Percentiles rank a stretch among this genome's conserved stretches.
These are phyloP conservation scores for Phycomyces blakesleeanus DNA, from an alignment of 192 early-diverging fungal genomes.

Conservation along the genomic window DNA sequence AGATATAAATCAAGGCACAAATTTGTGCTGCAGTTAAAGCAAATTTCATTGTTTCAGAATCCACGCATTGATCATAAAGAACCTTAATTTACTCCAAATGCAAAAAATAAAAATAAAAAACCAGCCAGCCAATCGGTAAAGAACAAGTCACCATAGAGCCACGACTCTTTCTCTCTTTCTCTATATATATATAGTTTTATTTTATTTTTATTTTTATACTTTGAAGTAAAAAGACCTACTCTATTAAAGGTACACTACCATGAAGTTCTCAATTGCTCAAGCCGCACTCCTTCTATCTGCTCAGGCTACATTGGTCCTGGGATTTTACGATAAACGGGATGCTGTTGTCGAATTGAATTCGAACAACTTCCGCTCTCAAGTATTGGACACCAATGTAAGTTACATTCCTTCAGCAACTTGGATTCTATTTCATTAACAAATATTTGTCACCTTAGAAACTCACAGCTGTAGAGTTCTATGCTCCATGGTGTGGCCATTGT, in stretches of 20 bases:
- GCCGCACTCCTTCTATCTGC: not conserved
- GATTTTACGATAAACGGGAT: slow-evolving; percentile 50
- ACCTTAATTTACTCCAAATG: too few relatives aligned
- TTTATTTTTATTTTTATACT: slow-evolving; percentile 1
- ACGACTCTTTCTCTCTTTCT: too few relatives aligned
- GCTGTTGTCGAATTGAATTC: slow-evolving; percentile 48
- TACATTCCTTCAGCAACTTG: not conserved
- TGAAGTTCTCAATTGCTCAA: not conserved
- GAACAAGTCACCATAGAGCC: slow-evolving; percentile 5
- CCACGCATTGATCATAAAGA: too few relatives aligned
- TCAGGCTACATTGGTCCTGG: slow-evolving; percentile 17
- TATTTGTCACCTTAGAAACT: slow-evolving; percentile 63
- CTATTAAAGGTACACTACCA: not conserved
- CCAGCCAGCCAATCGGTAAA: slow-evolving; percentile 9
- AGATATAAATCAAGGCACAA: too few relatives aligned
- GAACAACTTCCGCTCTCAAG: slow-evolving; percentile 62
- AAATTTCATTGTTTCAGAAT: too few relatives aligned
- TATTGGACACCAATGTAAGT: slow-evolving; percentile 63
- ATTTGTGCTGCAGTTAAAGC: too few relatives aligned
- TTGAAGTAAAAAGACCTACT: not conserved
- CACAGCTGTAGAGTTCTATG: slow-evolving; percentile 90
- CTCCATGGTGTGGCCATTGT: slow-evolving; percentile 97
- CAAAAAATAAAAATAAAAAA: not conserved
- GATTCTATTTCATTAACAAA: not conserved
- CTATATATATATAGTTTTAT: too few relatives aligned